These are phyloP conservation scores for Ascosphaera apis DNA, from an alignment of 2,329 filamentous ascomycete species.

Conservation along the genomic window DNA sequence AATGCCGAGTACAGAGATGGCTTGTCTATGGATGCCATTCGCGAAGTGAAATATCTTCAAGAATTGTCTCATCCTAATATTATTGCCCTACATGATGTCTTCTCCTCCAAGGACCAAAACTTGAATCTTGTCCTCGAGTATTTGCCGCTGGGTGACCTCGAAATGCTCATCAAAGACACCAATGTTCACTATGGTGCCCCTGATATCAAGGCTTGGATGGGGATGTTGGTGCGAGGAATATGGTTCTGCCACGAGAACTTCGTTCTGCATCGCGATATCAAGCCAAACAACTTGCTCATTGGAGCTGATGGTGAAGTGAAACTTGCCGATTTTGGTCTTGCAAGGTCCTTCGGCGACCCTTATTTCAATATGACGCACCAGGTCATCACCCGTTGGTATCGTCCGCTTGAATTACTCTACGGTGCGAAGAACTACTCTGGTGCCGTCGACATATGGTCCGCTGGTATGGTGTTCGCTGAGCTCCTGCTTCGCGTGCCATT, in stretches of 20 bases:
- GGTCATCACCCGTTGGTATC: conserved; percentile 93
- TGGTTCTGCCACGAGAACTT: conserved; percentile 96
- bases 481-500: conserved; percentile 64
- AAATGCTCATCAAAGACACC: conserved; percentile 78
- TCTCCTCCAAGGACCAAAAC: conserved; percentile 90
- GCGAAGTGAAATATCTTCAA: conserved; percentile 86
- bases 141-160: conserved; percentile 77
- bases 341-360: conserved; percentile 71
- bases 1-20: conserved; percentile 53
- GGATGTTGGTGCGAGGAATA: conserved; percentile 77
- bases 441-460: conserved; percentile 82
- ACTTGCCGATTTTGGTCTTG: conserved; percentile 91
- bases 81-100: conserved; percentile 76
- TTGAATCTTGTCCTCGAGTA: conserved; percentile 90
- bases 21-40: conserved; percentile 80
- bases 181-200: conserved; percentile 62
- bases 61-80: conserved; percentile 91
- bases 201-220: conserved; percentile 97
- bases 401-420: conserved; percentile 81
- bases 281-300: conserved; percentile 93
- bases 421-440: conserved; percentile 75
- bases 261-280: conserved; percentile 91
- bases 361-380: conserved; percentile 75
- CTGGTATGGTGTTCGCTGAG: conserved; percentile 83
- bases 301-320: conserved; percentile 84